phyloP scores from a whole-genome alignment of 2,329 filamentous ascomycete species.

The Colletotrichum tropicale region DNA sequence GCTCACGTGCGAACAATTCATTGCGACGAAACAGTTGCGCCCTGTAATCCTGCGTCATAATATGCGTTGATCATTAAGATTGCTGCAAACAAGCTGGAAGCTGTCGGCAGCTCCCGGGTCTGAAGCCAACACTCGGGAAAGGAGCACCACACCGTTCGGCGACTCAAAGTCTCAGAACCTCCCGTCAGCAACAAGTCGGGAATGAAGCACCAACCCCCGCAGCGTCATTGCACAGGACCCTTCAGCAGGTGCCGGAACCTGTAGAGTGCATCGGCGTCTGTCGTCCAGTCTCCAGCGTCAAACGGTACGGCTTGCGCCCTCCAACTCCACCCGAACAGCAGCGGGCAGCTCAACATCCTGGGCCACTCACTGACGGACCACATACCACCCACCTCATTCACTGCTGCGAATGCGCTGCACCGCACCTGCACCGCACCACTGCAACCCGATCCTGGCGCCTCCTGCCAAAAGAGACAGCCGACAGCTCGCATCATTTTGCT shows the following conservation, averaged over 20 bases:
- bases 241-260: not conserved
- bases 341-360: not conserved
- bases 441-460: not conserved
- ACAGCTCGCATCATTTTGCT: conserved; percentile 20
- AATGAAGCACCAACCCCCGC: not conserved
- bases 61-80: not conserved
- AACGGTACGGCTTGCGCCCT: not conserved
- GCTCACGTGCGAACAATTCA: not conserved
- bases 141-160: not conserved
- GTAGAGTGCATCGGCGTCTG: not conserved
- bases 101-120: conserved; percentile 9
- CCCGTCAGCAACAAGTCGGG: not conserved
- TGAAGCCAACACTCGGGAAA: not conserved
- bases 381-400: not conserved
- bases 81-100: conserved; percentile 7
- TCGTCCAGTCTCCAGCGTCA: not conserved
- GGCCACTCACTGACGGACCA: not conserved
- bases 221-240: conserved; percentile 19
- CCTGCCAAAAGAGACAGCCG: conserved; percentile 17
- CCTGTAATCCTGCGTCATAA: conserved; percentile 2
- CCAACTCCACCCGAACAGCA: conserved; percentile 2
- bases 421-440: not conserved
- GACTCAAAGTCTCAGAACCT: not conserved
- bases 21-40: not conserved
- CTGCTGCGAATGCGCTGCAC: not conserved